Conservation (phyloP, 2,329 filamentous ascomycete species). For the Fusarium chuoi region DNA sequence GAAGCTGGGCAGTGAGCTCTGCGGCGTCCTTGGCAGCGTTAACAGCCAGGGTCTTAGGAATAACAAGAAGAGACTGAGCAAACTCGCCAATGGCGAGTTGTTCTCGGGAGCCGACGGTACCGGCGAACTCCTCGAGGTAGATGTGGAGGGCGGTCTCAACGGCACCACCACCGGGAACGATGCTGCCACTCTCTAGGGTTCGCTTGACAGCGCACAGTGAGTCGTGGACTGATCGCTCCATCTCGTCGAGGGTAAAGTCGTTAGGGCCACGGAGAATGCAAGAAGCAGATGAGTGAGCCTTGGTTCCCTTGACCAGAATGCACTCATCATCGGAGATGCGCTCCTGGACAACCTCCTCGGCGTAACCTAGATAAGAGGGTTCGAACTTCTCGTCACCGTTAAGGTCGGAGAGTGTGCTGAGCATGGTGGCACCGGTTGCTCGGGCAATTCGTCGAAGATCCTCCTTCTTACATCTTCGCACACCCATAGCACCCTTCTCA, state of each 20-base stretch:
- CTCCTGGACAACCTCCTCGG: slow-evolving; percentile 97
- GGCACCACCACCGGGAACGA: slow-evolving; percentile 94
- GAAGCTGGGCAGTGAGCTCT: slow-evolving; percentile 94
- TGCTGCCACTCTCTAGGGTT: slow-evolving; percentile 94
- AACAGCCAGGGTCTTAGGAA: slow-evolving; percentile 95
- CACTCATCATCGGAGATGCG: slow-evolving; percentile 99
- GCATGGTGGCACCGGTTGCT: slow-evolving; percentile 91
- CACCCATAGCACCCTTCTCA: slow-evolving; percentile 94
- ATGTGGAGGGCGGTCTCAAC: slow-evolving; percentile 99
- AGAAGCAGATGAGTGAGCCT: slow-evolving; percentile 91
- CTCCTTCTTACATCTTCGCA: slow-evolving; percentile 98
- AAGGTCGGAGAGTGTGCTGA: slow-evolving; percentile 93
- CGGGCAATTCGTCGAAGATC: slow-evolving; percentile 95
- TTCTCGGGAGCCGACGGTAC: slow-evolving; percentile 95
- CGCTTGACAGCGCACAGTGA: slow-evolving; percentile 97
- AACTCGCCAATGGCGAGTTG: slow-evolving; percentile 98
- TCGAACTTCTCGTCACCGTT: slow-evolving; percentile 99
- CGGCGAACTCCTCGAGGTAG: slow-evolving; percentile 98
- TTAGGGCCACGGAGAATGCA: slow-evolving; percentile 96
- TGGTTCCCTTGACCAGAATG: slow-evolving; percentile 95
- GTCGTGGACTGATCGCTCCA: slow-evolving; percentile 98
- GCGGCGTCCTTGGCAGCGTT: slow-evolving; percentile 97
- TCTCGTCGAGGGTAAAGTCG: slow-evolving; percentile 97
- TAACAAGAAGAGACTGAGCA: slow-evolving; percentile 90
- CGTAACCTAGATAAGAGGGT: slow-evolving; percentile 85